phyloP scores from a whole-genome alignment of 768 basidiomycete genomes.

The Boletus vermiculosoides region DNA sequence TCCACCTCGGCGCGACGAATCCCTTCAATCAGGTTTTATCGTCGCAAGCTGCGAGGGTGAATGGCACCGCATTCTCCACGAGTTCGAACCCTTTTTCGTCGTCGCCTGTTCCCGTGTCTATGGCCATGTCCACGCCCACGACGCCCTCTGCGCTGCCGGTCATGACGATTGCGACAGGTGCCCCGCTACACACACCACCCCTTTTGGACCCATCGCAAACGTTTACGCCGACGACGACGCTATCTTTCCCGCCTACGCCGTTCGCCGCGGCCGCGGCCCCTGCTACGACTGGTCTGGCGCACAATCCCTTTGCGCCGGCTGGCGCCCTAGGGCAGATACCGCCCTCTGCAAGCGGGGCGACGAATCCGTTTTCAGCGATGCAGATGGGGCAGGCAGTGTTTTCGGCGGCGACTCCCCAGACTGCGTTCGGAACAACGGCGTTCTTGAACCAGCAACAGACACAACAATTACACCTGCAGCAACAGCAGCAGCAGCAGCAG shows the following conservation, averaged over 20 bases:
- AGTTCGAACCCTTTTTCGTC: constrained; percentile 19
- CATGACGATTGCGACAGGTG: constrained; percentile 6
- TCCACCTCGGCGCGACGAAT: constrained; percentile 13
- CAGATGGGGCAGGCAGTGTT: constrained; percentile 17
- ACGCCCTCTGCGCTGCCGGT: constrained; percentile 10
- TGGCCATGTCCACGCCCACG: constrained; percentile 8
- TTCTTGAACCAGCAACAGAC: constrained; percentile 21
- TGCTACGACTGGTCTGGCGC: constrained; percentile 4
- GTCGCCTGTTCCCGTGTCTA: not conserved
- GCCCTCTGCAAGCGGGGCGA: constrained; percentile 2
- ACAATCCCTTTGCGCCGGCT: constrained; percentile 21
- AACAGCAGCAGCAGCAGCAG: constrained; percentile 27
- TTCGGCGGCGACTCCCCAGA: constrained; percentile 31
- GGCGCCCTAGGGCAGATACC: constrained; percentile 27
- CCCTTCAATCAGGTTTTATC: constrained; percentile 19
- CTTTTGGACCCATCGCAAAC: not conserved
- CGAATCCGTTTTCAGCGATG: constrained; percentile 21
- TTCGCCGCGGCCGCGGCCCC: not conserved
- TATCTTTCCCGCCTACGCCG: constrained; percentile 5
- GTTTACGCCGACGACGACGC: not conserved
- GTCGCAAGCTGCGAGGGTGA: not conserved
- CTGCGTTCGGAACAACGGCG: constrained; percentile 17
- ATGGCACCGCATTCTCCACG: not conserved
- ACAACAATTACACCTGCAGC: not conserved
- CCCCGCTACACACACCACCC: constrained; percentile 3